Conservation (phyloP, 129 eudicot genomes). For the Flaveria brownii region DNA sequence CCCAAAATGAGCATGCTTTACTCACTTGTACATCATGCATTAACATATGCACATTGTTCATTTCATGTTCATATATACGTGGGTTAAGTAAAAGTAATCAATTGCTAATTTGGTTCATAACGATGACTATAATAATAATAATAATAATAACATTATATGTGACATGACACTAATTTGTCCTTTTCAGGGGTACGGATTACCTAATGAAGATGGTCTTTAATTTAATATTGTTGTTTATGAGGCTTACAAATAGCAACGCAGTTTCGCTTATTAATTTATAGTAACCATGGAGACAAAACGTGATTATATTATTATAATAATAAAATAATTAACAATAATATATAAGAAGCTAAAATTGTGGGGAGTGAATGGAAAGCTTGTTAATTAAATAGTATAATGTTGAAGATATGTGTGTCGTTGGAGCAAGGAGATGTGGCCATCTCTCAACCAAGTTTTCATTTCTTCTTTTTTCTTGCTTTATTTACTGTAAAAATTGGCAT, state of each 20-base stretch:
- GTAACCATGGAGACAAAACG: conserved; percentile 5
- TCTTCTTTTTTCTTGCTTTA: conserved; percentile 30
- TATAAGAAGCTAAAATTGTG: conserved; percentile 10
- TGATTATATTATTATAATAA: background rate
- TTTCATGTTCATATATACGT: background rate
- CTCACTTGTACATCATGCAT: conserved; percentile 20
- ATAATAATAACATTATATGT: background rate
- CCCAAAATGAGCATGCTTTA: conserved; percentile 1
- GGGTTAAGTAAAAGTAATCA: background rate
- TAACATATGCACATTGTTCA: conserved; percentile 17
- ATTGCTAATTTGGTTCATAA: background rate
- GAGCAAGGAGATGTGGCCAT: conserved; percentile 34
- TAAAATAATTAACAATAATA: background rate
- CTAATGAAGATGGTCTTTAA: conserved; percentile 11
- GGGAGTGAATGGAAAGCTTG: conserved; percentile 12
- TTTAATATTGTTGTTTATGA: conserved; percentile 28
- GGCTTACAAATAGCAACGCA: conserved; percentile 26
- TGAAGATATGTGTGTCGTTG: conserved; percentile 19
- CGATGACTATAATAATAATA: too few relatives aligned
- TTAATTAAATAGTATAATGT: conserved; percentile 28
- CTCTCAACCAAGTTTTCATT: conserved; percentile 24
- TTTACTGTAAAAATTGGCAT: background rate
- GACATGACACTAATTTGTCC: conserved; percentile 26
- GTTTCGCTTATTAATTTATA: conserved; percentile 1
- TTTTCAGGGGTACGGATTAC: conserved; percentile 22